These are phyloP conservation scores for Echites panduratus DNA, from an alignment of 257 asterid genomes.

Conservation along the genomic window DNA sequence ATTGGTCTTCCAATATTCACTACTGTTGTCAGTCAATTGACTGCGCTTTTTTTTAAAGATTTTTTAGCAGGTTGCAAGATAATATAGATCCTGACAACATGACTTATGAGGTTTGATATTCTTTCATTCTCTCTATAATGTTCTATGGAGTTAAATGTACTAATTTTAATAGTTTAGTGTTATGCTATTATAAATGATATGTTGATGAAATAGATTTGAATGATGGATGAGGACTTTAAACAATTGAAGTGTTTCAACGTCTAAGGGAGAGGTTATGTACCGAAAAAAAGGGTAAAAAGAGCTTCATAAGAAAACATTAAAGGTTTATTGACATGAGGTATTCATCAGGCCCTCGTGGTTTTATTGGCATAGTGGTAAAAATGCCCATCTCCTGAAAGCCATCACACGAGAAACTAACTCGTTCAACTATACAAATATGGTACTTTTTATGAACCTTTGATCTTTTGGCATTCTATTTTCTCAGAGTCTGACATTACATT, in stretches of 20 bases:
- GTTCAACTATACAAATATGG: too few species aligned
- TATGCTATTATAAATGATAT: not conserved
- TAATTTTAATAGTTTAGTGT: not conserved
- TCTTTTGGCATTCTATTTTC: not conserved
- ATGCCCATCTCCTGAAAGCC: not conserved
- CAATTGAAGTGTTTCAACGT: not conserved
- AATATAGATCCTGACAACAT: conserved; percentile 75
- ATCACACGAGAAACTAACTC: not conserved
- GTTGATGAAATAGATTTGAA: not conserved
- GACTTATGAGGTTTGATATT: conserved; percentile 68
- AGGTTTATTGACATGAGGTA: not conserved
- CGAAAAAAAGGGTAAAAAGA: not conserved
- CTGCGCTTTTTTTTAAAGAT: too few species aligned
- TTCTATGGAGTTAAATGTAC: not conserved
- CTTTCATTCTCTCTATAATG: not conserved
- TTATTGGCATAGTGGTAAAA: not conserved
- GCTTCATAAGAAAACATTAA: not conserved
- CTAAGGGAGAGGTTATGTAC: not conserved
- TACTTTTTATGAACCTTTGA: not conserved
- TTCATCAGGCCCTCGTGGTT: not conserved
- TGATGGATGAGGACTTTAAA: not conserved
- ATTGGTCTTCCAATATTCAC: too few species aligned
- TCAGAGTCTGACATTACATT: not conserved
- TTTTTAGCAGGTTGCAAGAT: conserved; percentile 58
- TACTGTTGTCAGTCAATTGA: too few species aligned